These are phyloP conservation scores for Coemansia sp. DNA, from an alignment of 192 early-diverging fungal species.

Conservation along the genomic window DNA sequence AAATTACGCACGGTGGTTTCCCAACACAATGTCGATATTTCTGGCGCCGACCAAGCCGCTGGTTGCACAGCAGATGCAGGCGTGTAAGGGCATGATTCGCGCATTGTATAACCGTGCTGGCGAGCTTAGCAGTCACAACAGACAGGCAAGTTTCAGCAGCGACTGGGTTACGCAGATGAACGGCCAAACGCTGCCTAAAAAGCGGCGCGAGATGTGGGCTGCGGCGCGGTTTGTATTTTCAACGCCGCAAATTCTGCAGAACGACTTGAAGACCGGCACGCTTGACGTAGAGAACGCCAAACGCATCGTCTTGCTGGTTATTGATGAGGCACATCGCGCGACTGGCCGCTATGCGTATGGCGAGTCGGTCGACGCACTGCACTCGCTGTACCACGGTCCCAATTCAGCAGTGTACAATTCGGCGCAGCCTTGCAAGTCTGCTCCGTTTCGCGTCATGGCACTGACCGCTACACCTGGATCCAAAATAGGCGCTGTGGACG, in stretches of 20 bases:
- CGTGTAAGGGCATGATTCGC: conserved; percentile 73
- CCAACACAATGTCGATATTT: conserved; percentile 78
- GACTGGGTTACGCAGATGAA: conserved; percentile 61
- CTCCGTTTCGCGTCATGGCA: conserved; percentile 75
- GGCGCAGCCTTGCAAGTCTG: conserved; percentile 22
- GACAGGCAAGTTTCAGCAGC: background rate
- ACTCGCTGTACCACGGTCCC: conserved; percentile 29
- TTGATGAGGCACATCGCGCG: conserved; percentile 91
- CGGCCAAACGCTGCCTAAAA: conserved; percentile 58
- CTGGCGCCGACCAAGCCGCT: conserved; percentile 92
- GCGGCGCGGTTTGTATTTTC: conserved; percentile 76
- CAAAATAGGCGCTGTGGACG: conserved; percentile 66
- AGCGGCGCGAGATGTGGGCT: conserved; percentile 62
- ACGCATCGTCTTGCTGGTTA: conserved; percentile 68
- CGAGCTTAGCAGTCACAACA: conserved; percentile 28
- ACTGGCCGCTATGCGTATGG: conserved; percentile 83
- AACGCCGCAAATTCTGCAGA: conserved; percentile 86
- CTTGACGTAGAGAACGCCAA: conserved; percentile 59
- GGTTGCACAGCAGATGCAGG: conserved; percentile 88
- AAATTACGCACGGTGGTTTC: conserved; percentile 91
- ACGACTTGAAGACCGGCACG: conserved; percentile 70
- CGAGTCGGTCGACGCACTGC: conserved; percentile 65
- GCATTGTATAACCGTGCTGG: conserved; percentile 70
- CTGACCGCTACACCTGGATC: conserved; percentile 86
- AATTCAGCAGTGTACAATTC: conserved; percentile 13